Conservation (phyloP, 257 asterid species). For the Ilex aquifolium region DNA sequence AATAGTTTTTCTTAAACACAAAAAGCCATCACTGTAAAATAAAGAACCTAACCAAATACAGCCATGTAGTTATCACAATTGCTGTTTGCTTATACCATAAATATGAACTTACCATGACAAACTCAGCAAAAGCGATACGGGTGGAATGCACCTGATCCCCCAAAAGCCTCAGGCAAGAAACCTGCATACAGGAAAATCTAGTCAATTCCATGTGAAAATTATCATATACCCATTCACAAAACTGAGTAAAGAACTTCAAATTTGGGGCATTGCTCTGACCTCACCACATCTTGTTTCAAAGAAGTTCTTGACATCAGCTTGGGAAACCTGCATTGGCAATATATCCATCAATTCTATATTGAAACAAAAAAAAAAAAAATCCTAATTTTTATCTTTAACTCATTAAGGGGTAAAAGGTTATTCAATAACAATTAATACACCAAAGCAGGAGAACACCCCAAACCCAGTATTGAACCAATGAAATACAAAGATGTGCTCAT, state of each 20-base stretch:
- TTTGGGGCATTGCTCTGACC: conserved; percentile 32
- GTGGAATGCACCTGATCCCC: conserved; percentile 93
- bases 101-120: conserved; percentile 50
- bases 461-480: neutral
- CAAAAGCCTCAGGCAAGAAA: conserved; percentile 90
- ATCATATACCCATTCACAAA: conserved; percentile 6
- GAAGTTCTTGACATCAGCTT: conserved; percentile 76
- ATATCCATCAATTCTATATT: conserved; percentile 1
- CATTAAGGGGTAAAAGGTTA: too few relatives aligned
- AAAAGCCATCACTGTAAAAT: neutral
- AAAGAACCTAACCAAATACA: conserved; percentile 2
- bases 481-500: neutral
- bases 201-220: neutral
- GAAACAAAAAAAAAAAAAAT: neutral
- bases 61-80: too few relatives aligned
- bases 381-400: too few relatives aligned
- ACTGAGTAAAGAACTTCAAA: conserved; percentile 2
- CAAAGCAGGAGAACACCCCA: conserved; percentile 3
- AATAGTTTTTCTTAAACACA: neutral
- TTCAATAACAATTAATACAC: neutral
- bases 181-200: conserved; percentile 38
- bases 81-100: neutral
- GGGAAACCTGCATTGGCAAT: conserved; percentile 48
- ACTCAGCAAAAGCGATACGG: conserved; percentile 88
- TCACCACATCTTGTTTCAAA: conserved; percentile 87